Evolutionary conservation across 2,329 filamentous ascomycete species (phyloP).

Genomic region (Lecanoromycetidae sp.): DNA sequence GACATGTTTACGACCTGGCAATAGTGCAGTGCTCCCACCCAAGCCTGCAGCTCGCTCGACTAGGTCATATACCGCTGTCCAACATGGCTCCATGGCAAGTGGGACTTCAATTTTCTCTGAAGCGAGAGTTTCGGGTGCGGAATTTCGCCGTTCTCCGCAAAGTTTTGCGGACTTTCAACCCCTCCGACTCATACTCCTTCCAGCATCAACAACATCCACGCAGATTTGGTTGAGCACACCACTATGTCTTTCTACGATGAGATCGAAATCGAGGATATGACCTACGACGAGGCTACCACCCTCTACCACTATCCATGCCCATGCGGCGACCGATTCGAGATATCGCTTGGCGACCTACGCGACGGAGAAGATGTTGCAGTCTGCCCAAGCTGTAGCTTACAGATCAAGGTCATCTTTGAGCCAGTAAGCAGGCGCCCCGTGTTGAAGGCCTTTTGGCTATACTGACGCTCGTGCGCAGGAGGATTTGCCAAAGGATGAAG

Average conservation of each 20-base stretch:
- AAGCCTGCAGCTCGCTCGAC: too few relatives aligned
- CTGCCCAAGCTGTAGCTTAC: slow-evolving; percentile 91
- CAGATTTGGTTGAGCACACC: not conserved
- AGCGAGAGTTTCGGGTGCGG: slow-evolving; percentile 27
- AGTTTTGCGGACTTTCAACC: slow-evolving; percentile 19
- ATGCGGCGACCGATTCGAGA: slow-evolving; percentile 94
- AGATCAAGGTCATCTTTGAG: slow-evolving; percentile 93
- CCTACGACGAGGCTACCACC: slow-evolving; percentile 66
- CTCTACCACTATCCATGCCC: slow-evolving; percentile 95
- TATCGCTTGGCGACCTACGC: slow-evolving; percentile 66
- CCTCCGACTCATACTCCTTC: not conserved
- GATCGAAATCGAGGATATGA: slow-evolving; percentile 98
- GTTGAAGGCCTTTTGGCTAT: too few relatives aligned
- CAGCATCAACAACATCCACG: not conserved
- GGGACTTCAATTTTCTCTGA: not conserved
- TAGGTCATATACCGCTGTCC: too few relatives aligned
- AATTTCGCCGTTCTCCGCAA: slow-evolving; percentile 26
- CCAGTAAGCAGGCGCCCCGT: slow-evolving; percentile 41
- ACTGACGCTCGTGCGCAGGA: slow-evolving; percentile 26
- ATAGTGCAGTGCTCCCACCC: too few relatives aligned
- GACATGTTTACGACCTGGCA: slow-evolving; percentile 40
- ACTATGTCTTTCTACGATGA: slow-evolving; percentile 71
- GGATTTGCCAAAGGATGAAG: slow-evolving; percentile 39
- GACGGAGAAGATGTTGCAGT: slow-evolving; percentile 93
- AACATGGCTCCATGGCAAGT: too few relatives aligned